Conservation (phyloP, 257 asterid genomes). For the Solanum tarijense region DNA sequence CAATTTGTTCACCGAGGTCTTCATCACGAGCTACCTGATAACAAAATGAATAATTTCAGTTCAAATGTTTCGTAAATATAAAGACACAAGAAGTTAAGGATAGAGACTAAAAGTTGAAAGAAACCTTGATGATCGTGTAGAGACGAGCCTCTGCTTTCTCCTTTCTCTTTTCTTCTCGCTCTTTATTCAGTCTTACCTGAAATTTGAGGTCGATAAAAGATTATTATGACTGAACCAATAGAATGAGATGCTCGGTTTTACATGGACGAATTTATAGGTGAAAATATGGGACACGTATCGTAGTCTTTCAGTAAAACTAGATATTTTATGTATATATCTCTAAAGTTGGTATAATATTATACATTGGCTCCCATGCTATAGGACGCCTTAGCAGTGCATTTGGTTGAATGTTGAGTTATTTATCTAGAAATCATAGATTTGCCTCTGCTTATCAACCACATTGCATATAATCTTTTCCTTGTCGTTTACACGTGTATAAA, state of each 20-base stretch:
- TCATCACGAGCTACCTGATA: conserved; percentile 73
- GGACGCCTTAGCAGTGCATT: not conserved
- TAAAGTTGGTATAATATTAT: not conserved
- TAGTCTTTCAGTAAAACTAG: not conserved
- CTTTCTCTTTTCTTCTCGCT: conserved; percentile 55
- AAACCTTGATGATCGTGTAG: conserved; percentile 65
- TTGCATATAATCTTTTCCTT: conserved; percentile 56
- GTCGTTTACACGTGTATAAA: conserved; percentile 59
- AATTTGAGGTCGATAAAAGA: not conserved
- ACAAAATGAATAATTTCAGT: not conserved
- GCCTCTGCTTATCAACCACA: conserved; percentile 39
- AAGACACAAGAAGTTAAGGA: not conserved
- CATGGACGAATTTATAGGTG: not conserved
- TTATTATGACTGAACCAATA: not conserved
- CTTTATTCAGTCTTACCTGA: conserved; percentile 59
- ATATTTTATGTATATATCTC: conserved; percentile 16
- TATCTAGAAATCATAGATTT: not conserved
- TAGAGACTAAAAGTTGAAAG: not conserved
- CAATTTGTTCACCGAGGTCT: conserved; percentile 63
- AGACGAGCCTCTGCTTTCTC: conserved; percentile 72
- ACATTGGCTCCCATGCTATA: not conserved
- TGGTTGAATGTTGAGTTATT: not conserved
- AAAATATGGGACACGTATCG: not conserved
- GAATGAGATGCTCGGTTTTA: conserved; percentile 41
- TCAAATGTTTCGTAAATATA: not conserved